A percentile compares a stretch with the other conserved stretches of the same genome.
Evolutionary conservation across 176 grass and related monocot species (phyloP).

Genomic region (Cocos nucifera): DNA sequence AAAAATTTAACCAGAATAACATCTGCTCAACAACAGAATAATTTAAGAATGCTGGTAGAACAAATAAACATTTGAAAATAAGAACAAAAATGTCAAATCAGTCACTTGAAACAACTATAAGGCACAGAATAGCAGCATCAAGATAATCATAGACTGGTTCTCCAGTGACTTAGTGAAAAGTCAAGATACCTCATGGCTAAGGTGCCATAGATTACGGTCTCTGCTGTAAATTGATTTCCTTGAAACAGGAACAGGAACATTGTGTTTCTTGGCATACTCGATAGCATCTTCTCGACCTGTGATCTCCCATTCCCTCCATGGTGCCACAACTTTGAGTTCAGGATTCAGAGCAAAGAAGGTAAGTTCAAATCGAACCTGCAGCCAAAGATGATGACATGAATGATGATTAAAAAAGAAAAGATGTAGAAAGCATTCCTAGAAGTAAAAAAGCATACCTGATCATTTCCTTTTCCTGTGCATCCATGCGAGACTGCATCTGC

Average conservation of each 20-base stretch:
- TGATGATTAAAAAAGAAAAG: background rate
- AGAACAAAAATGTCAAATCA: no score
- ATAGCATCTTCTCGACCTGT: constrained; percentile 96
- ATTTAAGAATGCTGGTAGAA: no score
- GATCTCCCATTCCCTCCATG: constrained; percentile 98
- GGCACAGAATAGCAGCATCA: no score
- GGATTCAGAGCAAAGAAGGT: constrained; percentile 95
- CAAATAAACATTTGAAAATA: no score
- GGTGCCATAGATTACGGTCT: constrained; percentile 96
- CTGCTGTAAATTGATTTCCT: constrained; percentile 98
- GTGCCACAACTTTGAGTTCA: constrained; percentile 90
- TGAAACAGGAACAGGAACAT: constrained; percentile 69
- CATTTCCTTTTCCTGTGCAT: constrained; percentile 95
- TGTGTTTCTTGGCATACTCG: constrained; percentile 84
- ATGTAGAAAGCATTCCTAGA: background rate
- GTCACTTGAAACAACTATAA: no score
- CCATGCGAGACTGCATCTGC: constrained; percentile 91
- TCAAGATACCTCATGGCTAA: constrained; percentile 89
- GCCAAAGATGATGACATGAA: constrained; percentile 4
- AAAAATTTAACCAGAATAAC: no score
- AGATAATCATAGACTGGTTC: no score
- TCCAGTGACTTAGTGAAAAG: no score
- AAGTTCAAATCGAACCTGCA: constrained; percentile 94
- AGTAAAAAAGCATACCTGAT: constrained; percentile 40
- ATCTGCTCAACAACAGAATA: no score